Conservation (phyloP, 257 asterid species). For the Oldenlandia corymbosa region DNA sequence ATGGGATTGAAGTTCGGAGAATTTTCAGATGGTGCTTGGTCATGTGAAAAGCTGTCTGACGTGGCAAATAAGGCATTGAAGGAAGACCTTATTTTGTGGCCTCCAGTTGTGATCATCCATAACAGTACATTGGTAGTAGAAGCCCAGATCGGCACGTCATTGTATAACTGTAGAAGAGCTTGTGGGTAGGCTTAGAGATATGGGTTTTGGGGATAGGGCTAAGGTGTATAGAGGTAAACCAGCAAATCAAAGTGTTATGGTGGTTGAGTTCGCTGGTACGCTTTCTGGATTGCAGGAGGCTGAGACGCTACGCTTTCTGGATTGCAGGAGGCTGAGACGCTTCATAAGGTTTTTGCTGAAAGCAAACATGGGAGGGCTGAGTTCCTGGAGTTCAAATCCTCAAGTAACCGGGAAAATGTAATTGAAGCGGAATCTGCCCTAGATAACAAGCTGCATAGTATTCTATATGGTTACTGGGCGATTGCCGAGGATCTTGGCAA, state of each 20-base stretch:
- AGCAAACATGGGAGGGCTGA: constrained; percentile 45
- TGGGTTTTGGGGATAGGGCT: constrained; percentile 50
- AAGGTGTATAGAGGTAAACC: constrained; percentile 60
- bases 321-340: too few relatives aligned
- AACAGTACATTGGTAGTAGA: constrained; percentile 38
- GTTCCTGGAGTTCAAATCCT: constrained; percentile 24
- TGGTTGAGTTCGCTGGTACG: constrained; percentile 58
- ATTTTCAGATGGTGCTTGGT: constrained; percentile 39
- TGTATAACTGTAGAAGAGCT: constrained; percentile 50
- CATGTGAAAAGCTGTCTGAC: constrained; percentile 34
- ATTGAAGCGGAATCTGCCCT: constrained; percentile 16
- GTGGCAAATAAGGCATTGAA: constrained; percentile 36
- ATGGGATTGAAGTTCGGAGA: constrained; percentile 58
- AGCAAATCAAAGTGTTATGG: constrained; percentile 53
- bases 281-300: constrained; percentile 69
- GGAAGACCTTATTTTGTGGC: constrained; percentile 74
- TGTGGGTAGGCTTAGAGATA: constrained; percentile 43
- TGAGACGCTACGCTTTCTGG: too few relatives aligned
- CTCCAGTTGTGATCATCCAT: constrained; percentile 57
- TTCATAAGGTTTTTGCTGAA: constrained; percentile 32
- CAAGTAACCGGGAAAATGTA: constrained; percentile 11
- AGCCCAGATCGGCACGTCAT: constrained; percentile 38
- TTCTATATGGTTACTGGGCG: constrained; percentile 55
- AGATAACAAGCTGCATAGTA: constrained; percentile 22
- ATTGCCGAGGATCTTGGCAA: constrained; percentile 61